These are phyloP conservation scores for Monosporascus sp. DNA, from an alignment of 2,329 filamentous ascomycete genomes.

Conservation along the genomic window DNA sequence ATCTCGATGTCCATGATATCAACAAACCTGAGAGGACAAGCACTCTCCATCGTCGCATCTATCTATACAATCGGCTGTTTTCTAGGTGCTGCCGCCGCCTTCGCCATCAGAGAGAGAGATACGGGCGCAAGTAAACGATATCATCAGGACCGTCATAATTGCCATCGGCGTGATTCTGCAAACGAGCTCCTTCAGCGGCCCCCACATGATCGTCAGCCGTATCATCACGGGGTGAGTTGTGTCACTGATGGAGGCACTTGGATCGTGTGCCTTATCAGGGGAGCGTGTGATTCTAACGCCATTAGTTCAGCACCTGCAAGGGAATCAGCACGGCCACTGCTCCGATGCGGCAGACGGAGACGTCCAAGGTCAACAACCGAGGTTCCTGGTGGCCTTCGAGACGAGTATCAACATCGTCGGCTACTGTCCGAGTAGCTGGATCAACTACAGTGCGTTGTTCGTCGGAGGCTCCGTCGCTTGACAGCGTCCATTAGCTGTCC, in stretches of 20 bases:
- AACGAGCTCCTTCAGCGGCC: constrained; percentile 22
- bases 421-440: constrained; percentile 25
- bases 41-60: constrained; percentile 41
- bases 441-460: constrained; percentile 26
- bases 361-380: constrained; percentile 20
- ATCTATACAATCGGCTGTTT: constrained; percentile 38
- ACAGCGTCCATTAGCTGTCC: constrained; percentile 35
- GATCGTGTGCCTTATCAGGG: neutral
- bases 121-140: constrained; percentile 37
- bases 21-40: constrained; percentile 31
- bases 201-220: constrained; percentile 36
- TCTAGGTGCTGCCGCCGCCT: constrained; percentile 33
- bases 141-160: constrained; percentile 38
- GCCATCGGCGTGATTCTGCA: constrained; percentile 25
- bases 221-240: constrained; percentile 30
- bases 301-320: constrained; percentile 32
- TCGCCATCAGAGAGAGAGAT: constrained; percentile 36
- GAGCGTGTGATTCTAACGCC: constrained; percentile 1
- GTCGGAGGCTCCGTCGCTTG: constrained; percentile 26
- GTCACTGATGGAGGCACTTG: neutral
- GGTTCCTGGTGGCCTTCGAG: constrained; percentile 25
- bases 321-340: constrained; percentile 29
- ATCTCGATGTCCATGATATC: constrained; percentile 42
- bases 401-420: constrained; percentile 25
- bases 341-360: constrained; percentile 28